Evolutionary conservation across 2,329 filamentous ascomycete genomes (phyloP).

Genomic region (Pseudocercospora fijiensis): DNA sequence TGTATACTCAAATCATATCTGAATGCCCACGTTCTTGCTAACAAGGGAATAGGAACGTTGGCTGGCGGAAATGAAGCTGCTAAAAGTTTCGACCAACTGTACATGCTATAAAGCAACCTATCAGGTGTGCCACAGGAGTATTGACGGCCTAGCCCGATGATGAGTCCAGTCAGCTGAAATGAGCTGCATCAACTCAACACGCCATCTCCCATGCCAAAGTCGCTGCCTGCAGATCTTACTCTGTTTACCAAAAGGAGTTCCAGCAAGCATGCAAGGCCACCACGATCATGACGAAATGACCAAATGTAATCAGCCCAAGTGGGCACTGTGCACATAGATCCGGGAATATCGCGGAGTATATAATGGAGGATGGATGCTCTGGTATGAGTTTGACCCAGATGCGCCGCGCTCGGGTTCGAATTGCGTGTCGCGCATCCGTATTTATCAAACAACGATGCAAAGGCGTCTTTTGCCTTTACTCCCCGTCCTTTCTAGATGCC

Average conservation of each 20-base stretch:
- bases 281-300: slow-evolving; percentile 2
- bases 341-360: background rate
- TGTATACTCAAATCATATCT: background rate
- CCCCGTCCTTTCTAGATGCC: background rate
- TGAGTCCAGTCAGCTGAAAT: background rate
- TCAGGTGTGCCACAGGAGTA: background rate
- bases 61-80: slow-evolving; percentile 55
- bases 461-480: background rate
- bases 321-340: slow-evolving; percentile 5
- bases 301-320: slow-evolving; percentile 5
- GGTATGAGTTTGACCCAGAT: background rate
- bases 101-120: background rate
- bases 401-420: background rate
- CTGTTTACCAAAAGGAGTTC: background rate
- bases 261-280: background rate
- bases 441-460: background rate
- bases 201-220: background rate
- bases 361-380: slow-evolving; percentile 1
- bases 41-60: slow-evolving; percentile 50
- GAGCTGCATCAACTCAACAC: background rate
- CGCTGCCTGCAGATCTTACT: background rate
- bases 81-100: background rate
- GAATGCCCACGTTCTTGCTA: slow-evolving; percentile 2
- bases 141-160: background rate
- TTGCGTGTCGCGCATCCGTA: background rate